Evolutionary conservation across 2,329 filamentous ascomycete genomes (phyloP).

Genomic region (Spiromastix sp.): DNA sequence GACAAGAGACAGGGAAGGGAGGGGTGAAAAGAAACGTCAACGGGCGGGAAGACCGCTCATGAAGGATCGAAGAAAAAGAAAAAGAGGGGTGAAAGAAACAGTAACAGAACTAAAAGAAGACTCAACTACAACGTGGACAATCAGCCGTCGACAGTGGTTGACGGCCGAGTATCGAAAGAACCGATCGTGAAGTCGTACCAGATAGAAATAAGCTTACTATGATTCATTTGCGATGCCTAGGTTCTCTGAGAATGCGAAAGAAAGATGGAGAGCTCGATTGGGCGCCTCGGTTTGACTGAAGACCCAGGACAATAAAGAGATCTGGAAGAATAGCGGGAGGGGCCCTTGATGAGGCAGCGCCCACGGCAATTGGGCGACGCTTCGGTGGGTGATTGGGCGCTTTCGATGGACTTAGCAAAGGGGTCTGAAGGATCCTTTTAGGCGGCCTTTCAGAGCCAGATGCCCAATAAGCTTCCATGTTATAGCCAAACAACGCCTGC

Average conservation of each 20-base stretch:
- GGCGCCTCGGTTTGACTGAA: constrained; percentile 9
- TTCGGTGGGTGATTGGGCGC: constrained; percentile 9
- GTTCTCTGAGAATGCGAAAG: constrained; percentile 3
- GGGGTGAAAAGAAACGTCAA: background rate
- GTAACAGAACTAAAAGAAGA: constrained; percentile 4
- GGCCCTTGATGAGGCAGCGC: constrained; percentile 3
- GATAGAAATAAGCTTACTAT: constrained; percentile 17
- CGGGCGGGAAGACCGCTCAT: no score
- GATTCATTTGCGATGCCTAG: constrained; percentile 14
- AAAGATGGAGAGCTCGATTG: constrained; percentile 8
- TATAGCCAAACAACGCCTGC: constrained; percentile 1
- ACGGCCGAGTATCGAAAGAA: constrained; percentile 4
- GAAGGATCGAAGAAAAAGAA: constrained; percentile 3
- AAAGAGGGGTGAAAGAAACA: constrained; percentile 2
- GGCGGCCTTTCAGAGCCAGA: background rate
- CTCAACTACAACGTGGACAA: constrained; percentile 9
- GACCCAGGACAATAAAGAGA: constrained; percentile 3
- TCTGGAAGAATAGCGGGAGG: constrained; percentile 1
- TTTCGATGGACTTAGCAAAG: constrained; percentile 1
- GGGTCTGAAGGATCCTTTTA: background rate
- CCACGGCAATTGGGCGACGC: constrained; percentile 6
- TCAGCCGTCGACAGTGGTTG: constrained; percentile 9
- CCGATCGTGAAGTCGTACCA: constrained; percentile 12
- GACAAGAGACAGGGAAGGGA: background rate
- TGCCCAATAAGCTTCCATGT: constrained; percentile 2